A percentile compares a stretch with the other conserved stretches of the same genome.
Conservation (phyloP, 352 stramenopile genomes). For the Pythium rhizo-oryzae region DNA sequence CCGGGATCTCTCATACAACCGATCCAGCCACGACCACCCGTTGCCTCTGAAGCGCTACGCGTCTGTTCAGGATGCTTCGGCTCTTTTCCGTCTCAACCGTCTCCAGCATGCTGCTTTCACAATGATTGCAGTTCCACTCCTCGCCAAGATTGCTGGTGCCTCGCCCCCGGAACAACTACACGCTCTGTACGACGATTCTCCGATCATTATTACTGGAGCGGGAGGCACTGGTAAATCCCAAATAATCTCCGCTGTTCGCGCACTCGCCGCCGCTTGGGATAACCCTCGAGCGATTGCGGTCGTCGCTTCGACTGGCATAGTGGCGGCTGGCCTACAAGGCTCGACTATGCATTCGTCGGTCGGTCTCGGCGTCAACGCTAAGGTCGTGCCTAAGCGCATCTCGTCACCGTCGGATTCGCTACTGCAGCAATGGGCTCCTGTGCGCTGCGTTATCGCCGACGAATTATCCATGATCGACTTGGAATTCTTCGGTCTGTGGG, state of each 20-base stretch:
- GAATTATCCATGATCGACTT: constrained; percentile 31
- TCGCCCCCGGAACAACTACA: background rate
- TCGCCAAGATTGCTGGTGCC: background rate
- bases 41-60: background rate
- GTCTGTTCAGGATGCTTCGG: constrained; percentile 6
- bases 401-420: constrained; percentile 12
- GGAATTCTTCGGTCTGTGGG: constrained; percentile 29
- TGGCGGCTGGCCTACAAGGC: constrained; percentile 20
- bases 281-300: constrained; percentile 7
- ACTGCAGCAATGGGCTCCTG: constrained; percentile 20
- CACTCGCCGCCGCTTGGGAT: constrained; percentile 2
- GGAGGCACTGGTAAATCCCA: constrained; percentile 28
- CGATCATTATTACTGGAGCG: constrained; percentile 24
- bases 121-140: constrained; percentile 13
- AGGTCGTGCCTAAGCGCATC: constrained; percentile 5
- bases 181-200: background rate
- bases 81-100: constrained; percentile 6
- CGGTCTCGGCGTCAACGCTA: constrained; percentile 13
- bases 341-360: constrained; percentile 30
- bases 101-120: constrained; percentile 16
- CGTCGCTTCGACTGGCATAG: constrained; percentile 27
- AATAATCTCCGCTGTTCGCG: constrained; percentile 22
- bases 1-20: background rate
- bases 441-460: constrained; percentile 23
- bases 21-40: background rate